Conservation (phyloP, 805 yeast genomes). For the Kregervanrija delftensis region DNA sequence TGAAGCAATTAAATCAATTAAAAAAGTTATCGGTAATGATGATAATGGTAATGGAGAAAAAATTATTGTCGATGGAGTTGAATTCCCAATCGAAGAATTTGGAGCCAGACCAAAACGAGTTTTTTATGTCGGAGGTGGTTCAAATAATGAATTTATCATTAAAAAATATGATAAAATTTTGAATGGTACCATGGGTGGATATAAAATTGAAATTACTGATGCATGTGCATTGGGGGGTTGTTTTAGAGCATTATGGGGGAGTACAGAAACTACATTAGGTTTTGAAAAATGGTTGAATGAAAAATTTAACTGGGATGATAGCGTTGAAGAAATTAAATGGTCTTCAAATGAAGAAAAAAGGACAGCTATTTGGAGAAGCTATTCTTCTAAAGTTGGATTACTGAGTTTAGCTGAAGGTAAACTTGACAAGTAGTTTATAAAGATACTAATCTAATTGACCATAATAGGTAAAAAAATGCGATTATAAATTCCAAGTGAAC, state of each 20-base stretch:
- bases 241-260: conserved; percentile 70
- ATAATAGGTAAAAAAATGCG: no score
- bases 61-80: conserved; percentile 35
- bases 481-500: no score
- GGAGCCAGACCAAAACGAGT: conserved; percentile 58
- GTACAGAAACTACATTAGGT: conserved; percentile 20
- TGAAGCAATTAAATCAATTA: conserved; percentile 2
- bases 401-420: conserved; percentile 38
- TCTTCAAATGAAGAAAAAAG: conserved; percentile 25
- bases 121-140: conserved; percentile 85
- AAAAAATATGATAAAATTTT: conserved; percentile 62
- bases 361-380: conserved; percentile 35
- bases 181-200: conserved; percentile 61
- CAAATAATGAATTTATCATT: conserved; percentile 64
- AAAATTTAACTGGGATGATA: conserved; percentile 42
- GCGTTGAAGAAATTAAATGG: conserved; percentile 31
- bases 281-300: conserved; percentile 41
- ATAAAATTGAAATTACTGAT: conserved; percentile 68
- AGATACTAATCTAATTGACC: no score
- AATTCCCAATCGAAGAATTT: conserved; percentile 37
- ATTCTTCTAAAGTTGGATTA: conserved; percentile 46
- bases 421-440: conserved; percentile 8
- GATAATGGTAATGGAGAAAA: conserved; percentile 10
- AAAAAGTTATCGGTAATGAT: background rate
- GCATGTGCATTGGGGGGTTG: conserved; percentile 95